These are phyloP conservation scores for Mucor irregularis DNA, from an alignment of 371 early-diverging fungal genomes.

Conservation along the genomic window DNA sequence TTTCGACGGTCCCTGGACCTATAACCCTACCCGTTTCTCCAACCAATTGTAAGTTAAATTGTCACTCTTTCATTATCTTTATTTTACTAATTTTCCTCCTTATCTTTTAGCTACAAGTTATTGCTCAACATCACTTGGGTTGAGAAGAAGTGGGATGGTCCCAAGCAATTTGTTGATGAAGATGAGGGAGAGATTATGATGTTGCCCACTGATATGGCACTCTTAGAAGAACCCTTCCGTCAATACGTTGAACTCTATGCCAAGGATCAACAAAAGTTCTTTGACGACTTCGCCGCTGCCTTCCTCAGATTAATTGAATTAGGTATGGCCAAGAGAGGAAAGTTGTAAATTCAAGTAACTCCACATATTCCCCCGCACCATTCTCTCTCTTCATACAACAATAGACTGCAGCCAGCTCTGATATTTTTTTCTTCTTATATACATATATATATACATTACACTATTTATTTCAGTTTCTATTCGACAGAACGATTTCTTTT, in stretches of 20 bases:
- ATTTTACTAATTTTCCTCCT: too few species aligned
- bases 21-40: slow-evolving; percentile 81
- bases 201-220: slow-evolving; percentile 87
- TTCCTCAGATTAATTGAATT: slow-evolving; percentile 83
- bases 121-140: slow-evolving; percentile 71
- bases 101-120: slow-evolving; percentile 55
- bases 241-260: slow-evolving; percentile 78
- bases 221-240: slow-evolving; percentile 69
- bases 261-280: slow-evolving; percentile 74
- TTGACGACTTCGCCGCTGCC: slow-evolving; percentile 78
- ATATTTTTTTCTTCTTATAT: not conserved
- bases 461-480: not conserved
- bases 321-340: slow-evolving; percentile 62
- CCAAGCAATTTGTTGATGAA: slow-evolving; percentile 74
- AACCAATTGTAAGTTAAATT: slow-evolving; percentile 77
- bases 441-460: not conserved
- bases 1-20: slow-evolving; percentile 87
- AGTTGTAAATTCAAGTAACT: slow-evolving; percentile 27
- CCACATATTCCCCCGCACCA: not conserved
- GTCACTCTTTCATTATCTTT: not conserved
- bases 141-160: slow-evolving; percentile 73
- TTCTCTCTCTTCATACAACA: too few species aligned
- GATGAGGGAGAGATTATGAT: slow-evolving; percentile 76
- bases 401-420: not conserved
- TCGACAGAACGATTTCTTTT: not conserved